Percentiles rank a stretch among this genome's conserved stretches.
Evolutionary conservation across 2,329 filamentous ascomycete species (phyloP).

Genomic region (Talaromyces sp.): DNA sequence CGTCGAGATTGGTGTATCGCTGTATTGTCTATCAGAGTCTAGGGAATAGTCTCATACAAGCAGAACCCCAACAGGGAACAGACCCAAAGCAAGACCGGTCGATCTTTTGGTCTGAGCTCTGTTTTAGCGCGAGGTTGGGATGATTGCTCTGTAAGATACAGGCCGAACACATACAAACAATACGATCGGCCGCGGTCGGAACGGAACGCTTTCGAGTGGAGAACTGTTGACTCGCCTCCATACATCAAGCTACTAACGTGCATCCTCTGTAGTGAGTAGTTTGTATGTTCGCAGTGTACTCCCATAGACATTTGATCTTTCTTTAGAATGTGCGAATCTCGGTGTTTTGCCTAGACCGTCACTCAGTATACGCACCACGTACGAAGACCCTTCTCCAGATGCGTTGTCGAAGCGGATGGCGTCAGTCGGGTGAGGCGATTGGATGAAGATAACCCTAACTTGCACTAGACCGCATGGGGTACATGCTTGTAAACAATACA

Average conservation of each 20-base stretch:
- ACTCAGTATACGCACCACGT: background rate
- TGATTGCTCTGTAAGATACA: background rate
- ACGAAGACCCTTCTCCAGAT: background rate
- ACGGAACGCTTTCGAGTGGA: background rate
- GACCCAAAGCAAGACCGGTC: constrained; percentile 6
- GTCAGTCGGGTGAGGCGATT: background rate
- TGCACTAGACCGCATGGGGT: constrained; percentile 4
- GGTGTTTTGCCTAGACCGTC: background rate
- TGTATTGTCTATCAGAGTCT: constrained; percentile 15
- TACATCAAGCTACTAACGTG: too few species aligned
- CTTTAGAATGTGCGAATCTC: too few species aligned
- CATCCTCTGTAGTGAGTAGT: too few species aligned
- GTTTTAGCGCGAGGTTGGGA: constrained; percentile 25
- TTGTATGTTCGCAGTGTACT: too few species aligned
- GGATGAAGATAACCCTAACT: constrained; percentile 9
- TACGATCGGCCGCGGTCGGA: constrained; percentile 1
- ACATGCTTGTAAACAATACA: constrained; percentile 1
- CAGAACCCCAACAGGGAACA: constrained; percentile 8
- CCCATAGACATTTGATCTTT: too few species aligned
- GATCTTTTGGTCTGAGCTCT: constrained; percentile 20
- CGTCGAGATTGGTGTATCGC: background rate
- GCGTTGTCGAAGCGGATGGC: constrained; percentile 6
- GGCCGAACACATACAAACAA: background rate
- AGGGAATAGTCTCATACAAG: constrained; percentile 5
- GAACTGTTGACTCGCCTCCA: background rate